Conservation (phyloP, 1,139 yeast genomes). For the Protomyces pachydermus region DNA sequence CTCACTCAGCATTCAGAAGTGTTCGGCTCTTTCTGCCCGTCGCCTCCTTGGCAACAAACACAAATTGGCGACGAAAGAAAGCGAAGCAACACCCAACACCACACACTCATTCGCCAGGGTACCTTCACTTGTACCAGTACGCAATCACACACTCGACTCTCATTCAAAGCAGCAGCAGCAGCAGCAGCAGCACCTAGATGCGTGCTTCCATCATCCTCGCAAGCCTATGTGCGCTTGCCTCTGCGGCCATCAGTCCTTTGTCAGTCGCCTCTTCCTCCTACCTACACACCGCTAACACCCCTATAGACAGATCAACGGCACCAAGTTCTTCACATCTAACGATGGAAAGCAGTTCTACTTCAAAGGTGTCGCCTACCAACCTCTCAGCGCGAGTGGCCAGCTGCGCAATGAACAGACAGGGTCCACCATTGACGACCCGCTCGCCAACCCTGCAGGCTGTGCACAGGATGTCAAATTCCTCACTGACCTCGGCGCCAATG, state of each 20-base stretch:
- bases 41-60: no score
- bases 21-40: no score
- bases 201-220: slow-evolving; percentile 5
- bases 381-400: slow-evolving; percentile 74
- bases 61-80: no score
- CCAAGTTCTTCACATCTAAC: slow-evolving; percentile 24
- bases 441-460: slow-evolving; percentile 64
- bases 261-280: neutral
- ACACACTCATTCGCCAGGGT: no score
- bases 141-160: neutral
- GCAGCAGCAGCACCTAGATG: neutral
- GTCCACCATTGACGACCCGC: slow-evolving; percentile 50
- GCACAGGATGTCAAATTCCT: slow-evolving; percentile 69
- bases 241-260: slow-evolving; percentile 19
- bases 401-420: slow-evolving; percentile 39
- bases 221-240: slow-evolving; percentile 13
- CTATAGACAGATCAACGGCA: slow-evolving; percentile 25
- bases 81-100: no score
- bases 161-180: neutral
- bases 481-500: slow-evolving; percentile 72
- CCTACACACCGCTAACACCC: neutral
- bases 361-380: slow-evolving; percentile 80
- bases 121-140: no score
- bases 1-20: no score
- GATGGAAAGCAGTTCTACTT: slow-evolving; percentile 55